These are phyloP conservation scores for Epichloe festucae DNA, from an alignment of 2,329 filamentous ascomycete genomes.

Conservation along the genomic window DNA sequence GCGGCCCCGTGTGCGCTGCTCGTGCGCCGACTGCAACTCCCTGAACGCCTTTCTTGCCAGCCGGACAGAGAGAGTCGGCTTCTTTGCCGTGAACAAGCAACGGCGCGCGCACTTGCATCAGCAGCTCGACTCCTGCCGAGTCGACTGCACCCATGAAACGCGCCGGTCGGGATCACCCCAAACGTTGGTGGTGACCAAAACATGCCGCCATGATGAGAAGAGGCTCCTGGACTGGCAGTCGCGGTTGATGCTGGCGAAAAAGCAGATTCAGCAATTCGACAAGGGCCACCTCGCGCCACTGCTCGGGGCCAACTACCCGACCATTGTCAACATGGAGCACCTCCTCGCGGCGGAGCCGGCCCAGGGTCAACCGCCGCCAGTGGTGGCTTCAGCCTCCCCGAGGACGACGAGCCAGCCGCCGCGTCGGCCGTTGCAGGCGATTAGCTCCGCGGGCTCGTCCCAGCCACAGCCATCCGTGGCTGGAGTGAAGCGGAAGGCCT, in stretches of 20 bases:
- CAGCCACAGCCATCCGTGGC: not conserved
- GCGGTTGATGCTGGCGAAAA: not conserved
- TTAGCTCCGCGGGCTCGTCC: not conserved
- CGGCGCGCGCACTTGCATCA: slow-evolving; percentile 12
- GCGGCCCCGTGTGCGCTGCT: slow-evolving; percentile 7
- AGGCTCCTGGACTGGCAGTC: not conserved
- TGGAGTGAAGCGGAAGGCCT: not conserved
- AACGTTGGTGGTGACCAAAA: slow-evolving; percentile 16
- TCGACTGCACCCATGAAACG: slow-evolving; percentile 13
- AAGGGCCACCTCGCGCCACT: not conserved
- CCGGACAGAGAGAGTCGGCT: not conserved
- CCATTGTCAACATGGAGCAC: not conserved
- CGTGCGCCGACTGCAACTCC: slow-evolving; percentile 12
- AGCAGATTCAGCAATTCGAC: not conserved
- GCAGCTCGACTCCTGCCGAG: slow-evolving; percentile 2
- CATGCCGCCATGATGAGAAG: slow-evolving; percentile 3
- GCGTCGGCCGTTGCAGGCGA: not conserved
- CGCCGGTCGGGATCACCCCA: slow-evolving; percentile 3
- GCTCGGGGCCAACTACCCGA: not conserved
- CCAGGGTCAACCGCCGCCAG: not conserved
- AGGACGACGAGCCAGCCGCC: not conserved
- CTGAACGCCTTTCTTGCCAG: slow-evolving; percentile 17
- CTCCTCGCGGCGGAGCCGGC: not conserved
- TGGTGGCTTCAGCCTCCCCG: too few species aligned
- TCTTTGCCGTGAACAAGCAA: not conserved